phyloP scores from a whole-genome alignment of 306 rosid genomes.

The Inga leiocalycina region DNA sequence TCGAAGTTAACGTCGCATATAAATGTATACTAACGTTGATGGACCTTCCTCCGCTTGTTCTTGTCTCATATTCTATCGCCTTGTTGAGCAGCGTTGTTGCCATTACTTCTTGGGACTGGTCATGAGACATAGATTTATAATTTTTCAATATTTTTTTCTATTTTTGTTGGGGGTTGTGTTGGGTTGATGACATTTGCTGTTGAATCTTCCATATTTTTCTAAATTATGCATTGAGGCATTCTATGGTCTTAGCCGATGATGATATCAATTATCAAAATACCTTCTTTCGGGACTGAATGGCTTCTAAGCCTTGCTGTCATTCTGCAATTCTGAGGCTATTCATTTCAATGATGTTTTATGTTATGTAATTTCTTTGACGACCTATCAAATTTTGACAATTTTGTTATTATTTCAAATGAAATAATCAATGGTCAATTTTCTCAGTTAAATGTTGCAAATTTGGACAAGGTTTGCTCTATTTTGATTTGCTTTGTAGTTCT shows the following conservation, averaged over 20 bases:
- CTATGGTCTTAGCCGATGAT: slow-evolving; percentile 37
- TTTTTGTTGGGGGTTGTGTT: not conserved
- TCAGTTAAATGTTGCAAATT: not conserved
- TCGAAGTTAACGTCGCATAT: slow-evolving; percentile 52
- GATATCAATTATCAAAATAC: slow-evolving; percentile 32
- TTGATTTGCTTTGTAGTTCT: not conserved
- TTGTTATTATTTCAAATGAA: not conserved
- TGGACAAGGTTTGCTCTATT: not conserved
- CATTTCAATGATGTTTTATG: not conserved
- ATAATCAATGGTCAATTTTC: not conserved
- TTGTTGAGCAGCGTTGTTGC: slow-evolving; percentile 67
- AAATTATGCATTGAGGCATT: not conserved
- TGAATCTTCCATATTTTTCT: not conserved
- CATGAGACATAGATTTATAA: slow-evolving; percentile 55
- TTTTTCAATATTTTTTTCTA: too few relatives aligned
- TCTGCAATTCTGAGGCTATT: slow-evolving; percentile 58
- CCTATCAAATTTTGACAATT: not conserved
- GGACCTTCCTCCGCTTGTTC: slow-evolving; percentile 50
- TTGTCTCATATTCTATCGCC: slow-evolving; percentile 75
- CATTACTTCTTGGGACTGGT: slow-evolving; percentile 61
- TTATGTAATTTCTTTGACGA: not conserved
- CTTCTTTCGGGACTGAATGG: slow-evolving; percentile 33
- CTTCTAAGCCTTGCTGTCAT: slow-evolving; percentile 54
- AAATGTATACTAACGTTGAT: slow-evolving; percentile 35
- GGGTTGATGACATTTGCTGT: not conserved